Percentiles rank a stretch among this genome's conserved stretches.
Conservation (phyloP, 352 stramenopile genomes). For the Thraustotheca clavata region DNA sequence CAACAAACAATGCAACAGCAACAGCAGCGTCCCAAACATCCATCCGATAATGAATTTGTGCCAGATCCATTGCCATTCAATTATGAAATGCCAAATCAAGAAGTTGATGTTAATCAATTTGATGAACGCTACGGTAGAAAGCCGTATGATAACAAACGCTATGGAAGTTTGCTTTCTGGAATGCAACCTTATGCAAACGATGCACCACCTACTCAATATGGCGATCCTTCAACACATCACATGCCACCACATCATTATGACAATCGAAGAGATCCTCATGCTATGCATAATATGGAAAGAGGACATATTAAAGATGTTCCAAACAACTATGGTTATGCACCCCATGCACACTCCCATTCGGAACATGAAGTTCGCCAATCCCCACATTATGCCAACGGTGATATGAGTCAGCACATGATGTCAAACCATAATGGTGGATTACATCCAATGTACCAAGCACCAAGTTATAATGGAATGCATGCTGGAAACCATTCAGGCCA, state of each 20-base stretch:
- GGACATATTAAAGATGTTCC: background rate
- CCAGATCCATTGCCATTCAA: conserved; percentile 72
- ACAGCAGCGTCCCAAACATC: background rate
- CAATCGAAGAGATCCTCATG: background rate
- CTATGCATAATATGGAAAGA: background rate
- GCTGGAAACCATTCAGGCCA: conserved; percentile 26
- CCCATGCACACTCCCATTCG: conserved; percentile 11
- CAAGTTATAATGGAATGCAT: conserved; percentile 14
- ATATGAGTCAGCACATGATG: conserved; percentile 17
- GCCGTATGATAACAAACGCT: conserved; percentile 18
- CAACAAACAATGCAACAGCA: conserved; percentile 3
- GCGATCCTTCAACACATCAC: background rate
- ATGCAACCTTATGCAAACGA: conserved; percentile 8
- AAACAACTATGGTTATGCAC: conserved; percentile 3
- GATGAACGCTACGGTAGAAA: conserved; percentile 28
- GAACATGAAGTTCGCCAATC: conserved; percentile 14
- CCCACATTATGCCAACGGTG: conserved; percentile 8
- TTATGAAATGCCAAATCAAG: conserved; percentile 27
- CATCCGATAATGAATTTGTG: conserved; percentile 46
- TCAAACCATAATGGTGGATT: conserved; percentile 15
- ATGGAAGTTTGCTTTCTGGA: conserved; percentile 21
- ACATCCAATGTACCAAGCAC: conserved; percentile 26
- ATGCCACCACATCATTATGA: conserved; percentile 8
- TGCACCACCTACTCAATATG: background rate
- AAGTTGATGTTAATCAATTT: conserved; percentile 6